These are phyloP conservation scores for Medicago lupulina DNA, from an alignment of 306 rosid genomes.

Conservation along the genomic window DNA sequence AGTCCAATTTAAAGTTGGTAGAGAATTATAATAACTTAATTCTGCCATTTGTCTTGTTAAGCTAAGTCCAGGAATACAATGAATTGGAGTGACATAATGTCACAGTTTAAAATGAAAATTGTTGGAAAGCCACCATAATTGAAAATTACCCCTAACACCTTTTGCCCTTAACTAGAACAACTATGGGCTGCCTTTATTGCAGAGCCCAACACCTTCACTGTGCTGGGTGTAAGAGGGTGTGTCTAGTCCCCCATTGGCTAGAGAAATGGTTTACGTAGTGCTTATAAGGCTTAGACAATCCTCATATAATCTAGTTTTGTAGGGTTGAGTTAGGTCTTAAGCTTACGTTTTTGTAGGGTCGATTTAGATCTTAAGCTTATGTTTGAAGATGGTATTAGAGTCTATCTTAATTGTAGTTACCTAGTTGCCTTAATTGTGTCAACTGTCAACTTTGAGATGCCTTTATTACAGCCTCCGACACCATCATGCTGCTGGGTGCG, in stretches of 20 bases:
- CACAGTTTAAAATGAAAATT: slow-evolving; percentile 20
- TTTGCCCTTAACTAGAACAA: not conserved
- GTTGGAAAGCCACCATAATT: not conserved
- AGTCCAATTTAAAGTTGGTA: slow-evolving; percentile 22
- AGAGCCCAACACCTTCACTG: not conserved
- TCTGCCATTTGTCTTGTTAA: slow-evolving; percentile 26
- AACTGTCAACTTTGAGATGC: slow-evolving; percentile 7
- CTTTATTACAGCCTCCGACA: not conserved
- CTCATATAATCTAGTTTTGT: not conserved
- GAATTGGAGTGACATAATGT: slow-evolving; percentile 26
- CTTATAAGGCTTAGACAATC: not conserved
- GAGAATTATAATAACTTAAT: slow-evolving; percentile 24
- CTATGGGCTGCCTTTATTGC: not conserved
- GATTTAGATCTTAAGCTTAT: not conserved
- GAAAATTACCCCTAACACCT: not conserved
- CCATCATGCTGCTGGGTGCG: not conserved
- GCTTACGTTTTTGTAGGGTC: not conserved
- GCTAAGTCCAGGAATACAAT: slow-evolving; percentile 12
- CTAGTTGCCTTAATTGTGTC: not conserved
- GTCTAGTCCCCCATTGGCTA: not conserved
- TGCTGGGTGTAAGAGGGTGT: slow-evolving; percentile 1
- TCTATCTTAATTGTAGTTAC: not conserved
- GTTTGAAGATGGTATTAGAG: not conserved
- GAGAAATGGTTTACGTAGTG: not conserved
- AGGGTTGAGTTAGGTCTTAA: not conserved